phyloP scores from a whole-genome alignment of 208 protist genomes.

The Leishmania braziliensis region DNA sequence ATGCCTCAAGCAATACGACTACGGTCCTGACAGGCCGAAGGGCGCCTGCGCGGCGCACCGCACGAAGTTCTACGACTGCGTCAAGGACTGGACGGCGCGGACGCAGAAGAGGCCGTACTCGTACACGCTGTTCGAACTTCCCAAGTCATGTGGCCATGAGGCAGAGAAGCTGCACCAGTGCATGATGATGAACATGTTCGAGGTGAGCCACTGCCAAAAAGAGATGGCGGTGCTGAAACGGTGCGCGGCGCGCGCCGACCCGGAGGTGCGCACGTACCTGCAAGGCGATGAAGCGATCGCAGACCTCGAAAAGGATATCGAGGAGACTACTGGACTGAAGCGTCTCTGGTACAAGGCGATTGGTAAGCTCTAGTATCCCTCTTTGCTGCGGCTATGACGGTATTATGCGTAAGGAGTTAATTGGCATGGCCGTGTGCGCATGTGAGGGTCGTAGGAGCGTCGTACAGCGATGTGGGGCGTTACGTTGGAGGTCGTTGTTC shows the following conservation, averaged over 20 bases:
- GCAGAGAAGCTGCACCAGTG: slow-evolving; percentile 85
- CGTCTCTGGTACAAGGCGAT: slow-evolving; percentile 84
- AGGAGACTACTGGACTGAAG: slow-evolving; percentile 59
- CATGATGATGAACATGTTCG: slow-evolving; percentile 92
- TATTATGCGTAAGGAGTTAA: not conserved
- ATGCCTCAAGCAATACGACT: slow-evolving; percentile 88
- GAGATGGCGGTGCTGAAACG: slow-evolving; percentile 81
- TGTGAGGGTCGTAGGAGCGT: not conserved
- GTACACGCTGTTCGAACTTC: slow-evolving; percentile 67
- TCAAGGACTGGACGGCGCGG: slow-evolving; percentile 71
- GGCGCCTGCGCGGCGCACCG: slow-evolving; percentile 78
- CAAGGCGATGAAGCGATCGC: slow-evolving; percentile 59
- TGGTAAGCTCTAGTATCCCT: slow-evolving; percentile 63
- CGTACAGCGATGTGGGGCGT: not conserved
- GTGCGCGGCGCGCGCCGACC: slow-evolving; percentile 62
- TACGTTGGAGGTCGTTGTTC: not conserved
- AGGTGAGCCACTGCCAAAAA: slow-evolving; percentile 69
- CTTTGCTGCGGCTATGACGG: not conserved
- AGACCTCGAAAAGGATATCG: slow-evolving; percentile 37
- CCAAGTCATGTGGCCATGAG: slow-evolving; percentile 57
- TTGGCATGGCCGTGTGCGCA: not conserved
- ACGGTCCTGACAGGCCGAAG: slow-evolving; percentile 70
- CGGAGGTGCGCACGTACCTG: slow-evolving; percentile 53
- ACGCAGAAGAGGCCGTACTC: slow-evolving; percentile 51
- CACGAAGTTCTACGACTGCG: slow-evolving; percentile 72